These are phyloP conservation scores for Mesembryanthemum crystallinum DNA, from an alignment of 148 eudicot genomes.

Conservation along the genomic window DNA sequence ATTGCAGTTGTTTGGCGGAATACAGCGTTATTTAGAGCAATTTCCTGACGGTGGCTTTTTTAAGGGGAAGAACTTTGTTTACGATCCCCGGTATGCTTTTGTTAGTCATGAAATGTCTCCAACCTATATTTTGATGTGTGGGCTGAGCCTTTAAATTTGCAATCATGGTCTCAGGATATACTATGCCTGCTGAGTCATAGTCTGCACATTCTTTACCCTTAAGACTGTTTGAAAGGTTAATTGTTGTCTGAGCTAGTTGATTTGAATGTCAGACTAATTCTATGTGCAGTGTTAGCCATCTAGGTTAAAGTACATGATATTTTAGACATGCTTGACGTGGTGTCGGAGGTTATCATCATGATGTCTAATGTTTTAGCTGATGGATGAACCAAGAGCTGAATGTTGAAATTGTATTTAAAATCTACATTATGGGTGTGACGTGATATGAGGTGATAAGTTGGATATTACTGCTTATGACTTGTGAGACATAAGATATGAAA, in stretches of 20 bases:
- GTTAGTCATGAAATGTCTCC: background rate
- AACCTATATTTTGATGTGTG: background rate
- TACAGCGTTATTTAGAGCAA: conserved; percentile 92
- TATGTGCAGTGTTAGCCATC: background rate
- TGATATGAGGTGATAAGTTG: background rate
- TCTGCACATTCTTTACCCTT: background rate
- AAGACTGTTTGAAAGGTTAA: background rate
- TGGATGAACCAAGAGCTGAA: too few relatives aligned
- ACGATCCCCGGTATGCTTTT: conserved; percentile 75
- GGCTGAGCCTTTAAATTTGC: background rate
- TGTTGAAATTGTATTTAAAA: background rate
- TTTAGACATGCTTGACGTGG: background rate
- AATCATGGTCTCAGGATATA: background rate
- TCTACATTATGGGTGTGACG: background rate
- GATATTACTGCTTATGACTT: background rate
- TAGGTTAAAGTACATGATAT: background rate
- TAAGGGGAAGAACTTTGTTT: conserved; percentile 92
- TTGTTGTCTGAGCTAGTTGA: conserved; percentile 1
- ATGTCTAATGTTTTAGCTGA: background rate
- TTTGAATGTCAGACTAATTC: background rate
- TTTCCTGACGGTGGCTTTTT: conserved; percentile 95
- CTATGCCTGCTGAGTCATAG: conserved; percentile 2
- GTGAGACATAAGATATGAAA: background rate
- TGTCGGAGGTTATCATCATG: background rate
- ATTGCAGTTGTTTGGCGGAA: conserved; percentile 86